Conservation (phyloP, 805 yeast genomes). For the Yamadazyma sp. region DNA sequence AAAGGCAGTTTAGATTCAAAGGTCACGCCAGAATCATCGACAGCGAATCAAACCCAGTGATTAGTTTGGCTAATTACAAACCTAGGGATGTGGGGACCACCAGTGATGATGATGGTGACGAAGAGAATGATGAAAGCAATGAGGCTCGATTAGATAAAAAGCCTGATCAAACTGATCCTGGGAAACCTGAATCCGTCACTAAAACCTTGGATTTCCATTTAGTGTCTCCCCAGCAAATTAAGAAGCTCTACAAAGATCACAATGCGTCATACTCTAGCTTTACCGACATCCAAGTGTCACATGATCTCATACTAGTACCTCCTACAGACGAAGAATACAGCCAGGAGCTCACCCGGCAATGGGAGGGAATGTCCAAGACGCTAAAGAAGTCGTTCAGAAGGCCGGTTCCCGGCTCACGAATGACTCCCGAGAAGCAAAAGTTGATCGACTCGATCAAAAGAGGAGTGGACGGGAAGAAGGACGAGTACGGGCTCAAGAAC, state of each 20-base stretch:
- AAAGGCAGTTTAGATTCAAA: constrained; percentile 70
- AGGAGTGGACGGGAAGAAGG: constrained; percentile 80
- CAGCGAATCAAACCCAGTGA: constrained; percentile 28
- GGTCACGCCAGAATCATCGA: constrained; percentile 58
- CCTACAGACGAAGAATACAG: constrained; percentile 67
- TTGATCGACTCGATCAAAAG: constrained; percentile 68
- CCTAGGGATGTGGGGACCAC: constrained; percentile 20
- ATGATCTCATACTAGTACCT: constrained; percentile 24
- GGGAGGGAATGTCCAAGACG: constrained; percentile 58
- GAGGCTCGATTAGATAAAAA: neutral
- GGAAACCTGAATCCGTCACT: neutral
- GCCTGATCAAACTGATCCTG: neutral
- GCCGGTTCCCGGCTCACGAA: constrained; percentile 66
- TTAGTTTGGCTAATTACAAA: constrained; percentile 32
- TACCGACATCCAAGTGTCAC: constrained; percentile 23
- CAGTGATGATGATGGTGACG: constrained; percentile 10
- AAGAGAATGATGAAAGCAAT: constrained; percentile 3
- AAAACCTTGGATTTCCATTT: constrained; percentile 26
- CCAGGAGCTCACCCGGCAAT: constrained; percentile 59
- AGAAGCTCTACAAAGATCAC: constrained; percentile 13
- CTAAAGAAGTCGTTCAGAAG: constrained; percentile 67
- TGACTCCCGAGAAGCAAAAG: constrained; percentile 55
- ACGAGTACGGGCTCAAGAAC: constrained; percentile 60
- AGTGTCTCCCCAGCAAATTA: constrained; percentile 27
- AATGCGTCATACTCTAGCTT: constrained; percentile 14